These are phyloP conservation scores for Mycena sp. DNA, from an alignment of 1,284 basidiomycete genomes.

Conservation along the genomic window DNA sequence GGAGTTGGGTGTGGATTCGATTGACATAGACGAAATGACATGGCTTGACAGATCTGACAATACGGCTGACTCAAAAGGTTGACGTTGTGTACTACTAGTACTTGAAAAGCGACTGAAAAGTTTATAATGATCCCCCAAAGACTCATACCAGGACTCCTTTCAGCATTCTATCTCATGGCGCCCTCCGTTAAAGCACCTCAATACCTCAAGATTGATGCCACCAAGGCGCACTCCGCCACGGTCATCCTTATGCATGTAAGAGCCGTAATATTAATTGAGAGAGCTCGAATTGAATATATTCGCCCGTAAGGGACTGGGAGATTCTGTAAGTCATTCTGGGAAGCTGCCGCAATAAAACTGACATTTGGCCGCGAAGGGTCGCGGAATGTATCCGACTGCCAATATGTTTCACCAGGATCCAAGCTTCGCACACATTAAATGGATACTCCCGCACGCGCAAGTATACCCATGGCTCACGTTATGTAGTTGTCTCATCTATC, in stretches of 20 bases:
- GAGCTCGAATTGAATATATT: not conserved
- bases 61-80: not conserved
- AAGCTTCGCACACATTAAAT: conserved; percentile 23
- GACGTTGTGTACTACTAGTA: not conserved
- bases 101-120: not conserved
- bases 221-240: conserved; percentile 25
- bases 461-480: not conserved
- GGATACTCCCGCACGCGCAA: conserved; percentile 25
- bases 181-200: not conserved
- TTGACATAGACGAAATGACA: not conserved
- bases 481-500: not conserved
- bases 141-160: not conserved
- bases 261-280: not conserved
- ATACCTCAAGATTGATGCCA: conserved; percentile 7
- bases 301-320: conserved; percentile 19
- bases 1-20: not conserved
- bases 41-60: too few species aligned
- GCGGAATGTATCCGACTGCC: conserved; percentile 15
- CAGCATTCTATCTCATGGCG: conserved; percentile 5
- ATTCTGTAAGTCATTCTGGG: conserved; percentile 7
- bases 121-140: not conserved
- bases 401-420: conserved; percentile 16
- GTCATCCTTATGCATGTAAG: conserved; percentile 30
- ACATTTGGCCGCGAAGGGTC: too few species aligned
- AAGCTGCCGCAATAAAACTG: not conserved